Conservation (phyloP, 2,329 filamentous ascomycete genomes). For the Penicillium sp. region DNA sequence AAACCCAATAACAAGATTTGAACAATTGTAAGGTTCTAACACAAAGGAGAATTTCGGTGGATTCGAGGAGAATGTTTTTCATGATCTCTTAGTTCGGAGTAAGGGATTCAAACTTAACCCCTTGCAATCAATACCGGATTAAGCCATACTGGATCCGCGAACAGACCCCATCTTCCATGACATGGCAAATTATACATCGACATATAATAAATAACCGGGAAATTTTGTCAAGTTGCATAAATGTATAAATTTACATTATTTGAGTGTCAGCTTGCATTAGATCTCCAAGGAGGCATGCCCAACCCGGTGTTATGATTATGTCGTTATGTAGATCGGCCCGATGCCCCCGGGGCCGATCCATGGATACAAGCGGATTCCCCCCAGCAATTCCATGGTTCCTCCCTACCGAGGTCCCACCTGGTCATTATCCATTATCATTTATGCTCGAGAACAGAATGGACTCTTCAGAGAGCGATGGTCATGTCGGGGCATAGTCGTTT, state of each 20-base stretch:
- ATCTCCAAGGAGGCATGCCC: too few relatives aligned
- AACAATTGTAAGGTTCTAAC: not conserved
- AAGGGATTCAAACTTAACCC: not conserved
- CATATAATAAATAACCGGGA: not conserved
- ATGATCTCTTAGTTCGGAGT: not conserved
- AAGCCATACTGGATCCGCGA: not conserved
- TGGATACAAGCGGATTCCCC: too few relatives aligned
- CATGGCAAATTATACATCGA: not conserved
- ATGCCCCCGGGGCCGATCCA: too few relatives aligned
- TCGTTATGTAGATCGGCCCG: too few relatives aligned
- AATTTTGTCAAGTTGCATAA: too few relatives aligned
- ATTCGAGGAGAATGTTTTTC: not conserved
- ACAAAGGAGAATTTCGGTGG: not conserved
- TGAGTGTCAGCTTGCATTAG: not conserved
- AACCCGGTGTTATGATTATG: too few relatives aligned
- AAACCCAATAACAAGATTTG: not conserved
- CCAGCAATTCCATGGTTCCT: too few relatives aligned
- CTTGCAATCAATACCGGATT: not conserved
- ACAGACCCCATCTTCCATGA: not conserved
- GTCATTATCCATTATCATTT: too few relatives aligned
- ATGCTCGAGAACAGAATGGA: not conserved
- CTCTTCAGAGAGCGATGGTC: not conserved
- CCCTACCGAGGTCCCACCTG: too few relatives aligned
- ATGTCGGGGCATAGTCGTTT: not conserved
- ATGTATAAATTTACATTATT: not conserved